These are phyloP conservation scores for Mucor sp. DNA, from an alignment of 371 early-diverging fungal species.

Conservation along the genomic window DNA sequence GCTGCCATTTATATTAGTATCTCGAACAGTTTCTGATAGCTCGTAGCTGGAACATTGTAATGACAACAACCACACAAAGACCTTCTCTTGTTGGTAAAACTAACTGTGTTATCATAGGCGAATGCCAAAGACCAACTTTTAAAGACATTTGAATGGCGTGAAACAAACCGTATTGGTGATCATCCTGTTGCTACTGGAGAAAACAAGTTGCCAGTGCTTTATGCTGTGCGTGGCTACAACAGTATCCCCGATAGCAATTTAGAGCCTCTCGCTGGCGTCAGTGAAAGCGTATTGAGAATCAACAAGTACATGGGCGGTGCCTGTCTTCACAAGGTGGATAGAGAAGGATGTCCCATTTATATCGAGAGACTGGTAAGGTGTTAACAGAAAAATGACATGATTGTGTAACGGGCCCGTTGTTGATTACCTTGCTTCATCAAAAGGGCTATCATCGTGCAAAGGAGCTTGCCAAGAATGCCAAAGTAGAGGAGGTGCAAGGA, in stretches of 20 bases:
- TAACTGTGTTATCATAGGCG: conserved; percentile 32
- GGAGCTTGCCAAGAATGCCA: conserved; percentile 65
- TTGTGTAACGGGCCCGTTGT: neutral
- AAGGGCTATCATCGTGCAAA: conserved; percentile 79
- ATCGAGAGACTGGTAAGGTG: conserved; percentile 64
- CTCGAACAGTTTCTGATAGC: conserved; percentile 66
- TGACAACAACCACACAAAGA: too few relatives aligned
- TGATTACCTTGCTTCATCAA: neutral
- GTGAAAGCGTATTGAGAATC: conserved; percentile 69
- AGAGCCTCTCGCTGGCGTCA: conserved; percentile 60
- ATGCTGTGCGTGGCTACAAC: conserved; percentile 73
- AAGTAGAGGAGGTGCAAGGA: conserved; percentile 65
- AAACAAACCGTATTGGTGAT: conserved; percentile 64
- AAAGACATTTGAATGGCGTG: conserved; percentile 74
- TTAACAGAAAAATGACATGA: neutral
- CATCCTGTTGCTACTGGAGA: conserved; percentile 66
- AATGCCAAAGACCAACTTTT: conserved; percentile 69
- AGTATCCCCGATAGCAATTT: conserved; percentile 71
- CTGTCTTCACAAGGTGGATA: conserved; percentile 82
- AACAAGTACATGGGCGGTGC: conserved; percentile 79
- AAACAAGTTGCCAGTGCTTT: conserved; percentile 70
- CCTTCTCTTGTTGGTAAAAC: neutral
- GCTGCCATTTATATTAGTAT: conserved; percentile 28
- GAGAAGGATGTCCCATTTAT: conserved; percentile 78
- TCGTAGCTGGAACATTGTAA: conserved; percentile 61